These are phyloP conservation scores for Sarcocystis neurona DNA, from an alignment of 169 alveolate genomes.

Conservation along the genomic window DNA sequence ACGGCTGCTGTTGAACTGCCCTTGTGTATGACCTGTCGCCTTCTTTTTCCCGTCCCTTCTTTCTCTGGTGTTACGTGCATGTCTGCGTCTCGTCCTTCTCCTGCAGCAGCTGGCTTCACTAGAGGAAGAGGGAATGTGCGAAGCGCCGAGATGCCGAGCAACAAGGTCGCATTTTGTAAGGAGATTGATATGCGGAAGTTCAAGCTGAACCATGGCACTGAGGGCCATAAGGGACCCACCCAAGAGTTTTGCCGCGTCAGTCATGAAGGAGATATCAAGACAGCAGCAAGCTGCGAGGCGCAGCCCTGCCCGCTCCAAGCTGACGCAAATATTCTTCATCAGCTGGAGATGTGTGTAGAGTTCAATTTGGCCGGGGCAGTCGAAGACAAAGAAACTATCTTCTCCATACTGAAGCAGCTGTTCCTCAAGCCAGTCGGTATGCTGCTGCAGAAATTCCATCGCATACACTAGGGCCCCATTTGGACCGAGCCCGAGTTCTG, in stretches of 20 bases:
- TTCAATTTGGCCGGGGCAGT: slow-evolving; percentile 94
- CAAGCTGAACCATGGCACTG: slow-evolving; percentile 89
- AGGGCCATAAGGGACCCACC: slow-evolving; percentile 88
- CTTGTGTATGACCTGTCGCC: too few relatives aligned
- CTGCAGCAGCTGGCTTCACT: slow-evolving; percentile 5
- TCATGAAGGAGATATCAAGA: slow-evolving; percentile 87
- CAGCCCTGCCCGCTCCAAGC: slow-evolving; percentile 81
- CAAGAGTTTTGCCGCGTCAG: slow-evolving; percentile 87
- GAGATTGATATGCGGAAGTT: slow-evolving; percentile 89
- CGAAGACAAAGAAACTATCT: slow-evolving; percentile 88
- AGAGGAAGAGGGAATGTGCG: background rate
- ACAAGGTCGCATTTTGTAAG: slow-evolving; percentile 92
- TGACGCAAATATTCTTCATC: slow-evolving; percentile 80
- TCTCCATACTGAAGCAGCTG: slow-evolving; percentile 78
- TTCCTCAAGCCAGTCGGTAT: slow-evolving; percentile 88
- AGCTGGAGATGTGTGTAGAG: slow-evolving; percentile 89
- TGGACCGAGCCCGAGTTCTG: slow-evolving; percentile 89
- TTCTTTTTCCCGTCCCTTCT: too few relatives aligned
- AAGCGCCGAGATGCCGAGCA: slow-evolving; percentile 71
- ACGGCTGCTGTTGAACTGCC: too few relatives aligned
- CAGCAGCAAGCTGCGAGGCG: slow-evolving; percentile 86
- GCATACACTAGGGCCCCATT: slow-evolving; percentile 93
- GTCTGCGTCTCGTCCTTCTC: too few relatives aligned
- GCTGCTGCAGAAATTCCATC: slow-evolving; percentile 88
- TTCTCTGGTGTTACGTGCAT: too few relatives aligned